Evolutionary conservation across 345 rosid genomes (phyloP).

Genomic region (Capsella bursapastoris): DNA sequence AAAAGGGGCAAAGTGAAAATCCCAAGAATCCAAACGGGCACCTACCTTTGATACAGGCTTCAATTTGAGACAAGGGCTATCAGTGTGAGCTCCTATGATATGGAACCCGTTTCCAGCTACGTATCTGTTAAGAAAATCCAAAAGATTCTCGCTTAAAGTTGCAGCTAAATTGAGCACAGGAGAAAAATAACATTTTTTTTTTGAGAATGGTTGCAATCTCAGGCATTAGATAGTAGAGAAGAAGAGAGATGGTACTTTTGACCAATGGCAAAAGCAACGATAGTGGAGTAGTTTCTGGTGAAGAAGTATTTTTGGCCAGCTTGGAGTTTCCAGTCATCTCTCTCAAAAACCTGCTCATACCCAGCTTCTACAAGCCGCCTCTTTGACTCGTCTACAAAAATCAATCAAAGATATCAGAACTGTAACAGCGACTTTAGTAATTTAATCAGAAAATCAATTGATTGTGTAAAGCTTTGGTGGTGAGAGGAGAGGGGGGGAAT

Average conservation of each 20-base stretch:
- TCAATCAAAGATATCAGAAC: not conserved
- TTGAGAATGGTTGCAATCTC: no score
- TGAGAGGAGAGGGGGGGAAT: no score
- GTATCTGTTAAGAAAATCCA: constrained; percentile 51
- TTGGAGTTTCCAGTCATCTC: constrained; percentile 81
- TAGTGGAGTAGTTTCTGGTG: constrained; percentile 87
- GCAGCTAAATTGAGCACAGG: no score
- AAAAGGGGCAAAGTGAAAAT: not conserved
- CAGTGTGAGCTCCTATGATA: constrained; percentile 91
- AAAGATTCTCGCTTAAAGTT: not conserved
- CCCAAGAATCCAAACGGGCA: constrained; percentile 19
- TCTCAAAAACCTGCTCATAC: constrained; percentile 76
- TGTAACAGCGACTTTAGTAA: no score
- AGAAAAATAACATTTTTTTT: no score
- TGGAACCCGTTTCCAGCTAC: constrained; percentile 94
- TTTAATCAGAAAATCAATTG: not conserved
- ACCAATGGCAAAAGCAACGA: constrained; percentile 94
- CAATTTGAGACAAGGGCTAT: constrained; percentile 92
- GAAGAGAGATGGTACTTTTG: constrained; percentile 54
- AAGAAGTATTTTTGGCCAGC: constrained; percentile 87
- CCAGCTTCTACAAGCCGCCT: constrained; percentile 65
- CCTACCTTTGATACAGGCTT: constrained; percentile 99
- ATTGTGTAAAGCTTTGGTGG: not conserved
- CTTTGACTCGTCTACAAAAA: constrained; percentile 76
- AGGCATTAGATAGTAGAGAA: not conserved